Conservation (phyloP, 1,284 basidiomycete genomes). For the Tremellales sp. region DNA sequence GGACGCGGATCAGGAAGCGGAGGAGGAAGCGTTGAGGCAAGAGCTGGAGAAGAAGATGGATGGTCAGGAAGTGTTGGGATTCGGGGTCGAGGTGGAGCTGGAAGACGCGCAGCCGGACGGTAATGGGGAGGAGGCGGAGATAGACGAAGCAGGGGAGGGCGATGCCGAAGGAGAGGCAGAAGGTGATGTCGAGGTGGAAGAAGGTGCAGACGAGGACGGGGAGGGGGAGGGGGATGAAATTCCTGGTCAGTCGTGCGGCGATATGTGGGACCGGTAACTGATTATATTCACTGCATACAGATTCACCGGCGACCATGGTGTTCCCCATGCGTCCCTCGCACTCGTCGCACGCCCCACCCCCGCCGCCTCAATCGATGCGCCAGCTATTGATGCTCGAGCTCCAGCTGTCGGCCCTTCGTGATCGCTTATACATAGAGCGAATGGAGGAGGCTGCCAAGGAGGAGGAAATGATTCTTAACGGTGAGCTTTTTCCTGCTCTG, state of each 20-base stretch:
- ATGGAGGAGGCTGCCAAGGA: slow-evolving; percentile 56
- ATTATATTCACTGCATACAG: background rate
- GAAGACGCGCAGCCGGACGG: slow-evolving; percentile 6
- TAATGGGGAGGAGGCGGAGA: slow-evolving; percentile 10
- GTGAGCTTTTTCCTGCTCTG: slow-evolving; percentile 41
- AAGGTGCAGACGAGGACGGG: background rate
- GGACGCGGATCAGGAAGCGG: slow-evolving; percentile 5
- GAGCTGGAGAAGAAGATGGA: background rate
- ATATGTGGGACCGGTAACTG: background rate
- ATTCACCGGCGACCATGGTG: slow-evolving; percentile 10
- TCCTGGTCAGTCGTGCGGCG: too few relatives aligned
- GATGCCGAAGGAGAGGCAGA: slow-evolving; percentile 16
- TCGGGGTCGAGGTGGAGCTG: slow-evolving; percentile 2
- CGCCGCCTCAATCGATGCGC: slow-evolving; percentile 52
- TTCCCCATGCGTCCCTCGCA: slow-evolving; percentile 16
- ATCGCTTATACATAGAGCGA: slow-evolving; percentile 56
- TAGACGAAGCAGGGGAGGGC: slow-evolving; percentile 10
- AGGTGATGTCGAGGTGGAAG: slow-evolving; percentile 1
- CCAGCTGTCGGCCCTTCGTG: slow-evolving; percentile 55
- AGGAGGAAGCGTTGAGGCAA: slow-evolving; percentile 1
- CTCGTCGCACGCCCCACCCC: slow-evolving; percentile 43
- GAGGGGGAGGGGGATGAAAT: slow-evolving; percentile 7
- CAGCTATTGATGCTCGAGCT: slow-evolving; percentile 56
- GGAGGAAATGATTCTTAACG: slow-evolving; percentile 54
- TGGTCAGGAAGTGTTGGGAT: background rate